A percentile compares a stretch with the other conserved stretches of the same genome.
phyloP scores from a whole-genome alignment of 192 early-diverging fungal genomes.

The Umbelopsis sp. region DNA sequence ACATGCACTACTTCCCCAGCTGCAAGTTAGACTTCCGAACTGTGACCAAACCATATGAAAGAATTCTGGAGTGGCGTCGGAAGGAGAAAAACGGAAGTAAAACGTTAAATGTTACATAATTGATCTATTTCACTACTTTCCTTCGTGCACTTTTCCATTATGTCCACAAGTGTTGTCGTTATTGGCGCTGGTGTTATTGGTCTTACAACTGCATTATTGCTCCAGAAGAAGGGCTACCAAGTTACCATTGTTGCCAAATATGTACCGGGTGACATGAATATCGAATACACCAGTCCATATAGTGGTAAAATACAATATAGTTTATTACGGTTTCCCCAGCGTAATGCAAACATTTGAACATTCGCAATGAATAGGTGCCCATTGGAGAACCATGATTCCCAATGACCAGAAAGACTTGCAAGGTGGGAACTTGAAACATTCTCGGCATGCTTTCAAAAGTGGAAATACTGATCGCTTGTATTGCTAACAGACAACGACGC shows the following conservation, averaged over 20 bases:
- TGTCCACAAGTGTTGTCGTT: conserved; percentile 7
- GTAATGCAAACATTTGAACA: conserved; percentile 9
- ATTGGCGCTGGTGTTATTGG: conserved; percentile 70
- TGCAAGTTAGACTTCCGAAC: too few species aligned
- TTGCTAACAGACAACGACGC: background rate
- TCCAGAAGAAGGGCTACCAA: conserved; percentile 45
- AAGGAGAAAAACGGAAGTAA: too few species aligned
- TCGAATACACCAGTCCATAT: conserved; percentile 56
- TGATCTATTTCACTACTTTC: background rate
- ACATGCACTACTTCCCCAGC: too few species aligned
- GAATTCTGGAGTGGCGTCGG: too few species aligned
- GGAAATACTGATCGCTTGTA: background rate
- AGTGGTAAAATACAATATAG: conserved; percentile 11
- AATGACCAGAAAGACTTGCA: conserved; percentile 39
- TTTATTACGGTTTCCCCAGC: background rate
- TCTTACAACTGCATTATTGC: conserved; percentile 58
- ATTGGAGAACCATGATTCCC: conserved; percentile 53
- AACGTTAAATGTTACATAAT: too few species aligned
- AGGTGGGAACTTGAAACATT: conserved; percentile 18
- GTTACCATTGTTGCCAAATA: conserved; percentile 54
- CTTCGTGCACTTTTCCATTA: background rate
- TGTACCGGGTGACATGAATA: conserved; percentile 38
- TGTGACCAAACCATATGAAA: too few species aligned
- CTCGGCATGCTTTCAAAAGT: background rate
- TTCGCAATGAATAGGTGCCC: conserved; percentile 48